phyloP scores from a whole-genome alignment of 169 alveolate genomes.

The Blepharisma undulans region DNA sequence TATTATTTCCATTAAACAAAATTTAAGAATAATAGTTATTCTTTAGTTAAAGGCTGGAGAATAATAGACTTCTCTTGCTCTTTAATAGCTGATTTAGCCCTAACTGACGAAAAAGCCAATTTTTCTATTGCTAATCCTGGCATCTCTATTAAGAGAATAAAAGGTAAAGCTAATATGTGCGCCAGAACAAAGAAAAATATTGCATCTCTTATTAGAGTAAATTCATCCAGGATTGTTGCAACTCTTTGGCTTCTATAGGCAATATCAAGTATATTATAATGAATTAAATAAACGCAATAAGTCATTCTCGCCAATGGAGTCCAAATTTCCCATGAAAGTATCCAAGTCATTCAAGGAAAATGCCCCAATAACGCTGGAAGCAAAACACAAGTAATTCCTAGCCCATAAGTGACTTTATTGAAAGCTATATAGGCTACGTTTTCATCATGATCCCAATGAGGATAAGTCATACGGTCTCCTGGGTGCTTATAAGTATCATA shows the following conservation, averaged over 20 bases:
- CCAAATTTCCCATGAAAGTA: slow-evolving; percentile 23
- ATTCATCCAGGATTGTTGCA: not conserved
- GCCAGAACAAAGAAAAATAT: not conserved
- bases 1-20: too few relatives aligned
- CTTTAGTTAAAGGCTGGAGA: not conserved
- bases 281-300: slow-evolving; percentile 37
- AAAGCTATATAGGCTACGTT: not conserved
- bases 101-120: not conserved
- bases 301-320: slow-evolving; percentile 50
- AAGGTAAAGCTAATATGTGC: not conserved
- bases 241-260: too few relatives aligned
- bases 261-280: not conserved
- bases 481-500: not conserved
- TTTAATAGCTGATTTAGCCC: not conserved
- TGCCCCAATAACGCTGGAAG: slow-evolving; percentile 33
- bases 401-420: not conserved
- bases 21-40: not conserved
- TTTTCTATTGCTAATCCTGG: not conserved
- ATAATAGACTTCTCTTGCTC: not conserved
- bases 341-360: not conserved
- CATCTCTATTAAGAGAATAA: not conserved
- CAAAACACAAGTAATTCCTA: not conserved
- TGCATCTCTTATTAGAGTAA: not conserved
- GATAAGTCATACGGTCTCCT: not conserved
- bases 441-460: not conserved